Base-by-base conservation (phyloP, 495 filamentous ascomycete species). In the Aspergillus ostianus region DNA sequence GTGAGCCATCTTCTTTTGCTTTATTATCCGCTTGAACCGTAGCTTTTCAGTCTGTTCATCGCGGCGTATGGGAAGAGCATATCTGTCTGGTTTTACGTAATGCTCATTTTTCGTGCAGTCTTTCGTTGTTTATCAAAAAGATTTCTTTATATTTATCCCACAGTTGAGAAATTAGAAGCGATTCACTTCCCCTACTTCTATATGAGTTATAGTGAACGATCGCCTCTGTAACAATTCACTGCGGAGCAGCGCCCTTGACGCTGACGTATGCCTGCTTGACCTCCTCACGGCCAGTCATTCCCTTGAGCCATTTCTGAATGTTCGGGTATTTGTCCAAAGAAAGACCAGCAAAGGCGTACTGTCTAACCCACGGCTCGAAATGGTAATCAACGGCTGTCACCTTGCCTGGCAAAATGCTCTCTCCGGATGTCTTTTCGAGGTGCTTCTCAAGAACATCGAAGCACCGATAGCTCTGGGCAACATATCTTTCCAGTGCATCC, bases 281-380 rank as follows among this genome's bases (percentile, higher is more conserved):
- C 27, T 73, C 71, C 53, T 72, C 65, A 0, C 67, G 69, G 29
- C 59, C 53, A 10, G 48, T 58, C 65, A 73, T 70, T 0, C 66
- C 53, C 5, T 44, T 48, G 18, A 73, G 57, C 71, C 71, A 73
- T 46, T 64, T 64, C 3, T 27, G 49, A 29, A 74, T 69, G 51
- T 66, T 45, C 10, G 74, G 73, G 53, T 81, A 77, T 9, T 71
- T 67, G 21, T 76, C 70, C 32, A 82, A 36, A 8, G 70, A 71
- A 19, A 81, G 63, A n/a, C 71, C 68, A 15, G 77, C 78, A 64
- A 74, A 76, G 0, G 61, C 51, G 58, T 73, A 62, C 56, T 71
- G 62, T n/a, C 68, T 59, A 8, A 80, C 67, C 76, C 79, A 82
- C 7, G 75, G 75, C 53, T 79, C 75, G 36, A 76, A 78, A 64